phyloP scores from a whole-genome alignment of 495 filamentous ascomycete genomes.

The Choiromyces venosus region DNA sequence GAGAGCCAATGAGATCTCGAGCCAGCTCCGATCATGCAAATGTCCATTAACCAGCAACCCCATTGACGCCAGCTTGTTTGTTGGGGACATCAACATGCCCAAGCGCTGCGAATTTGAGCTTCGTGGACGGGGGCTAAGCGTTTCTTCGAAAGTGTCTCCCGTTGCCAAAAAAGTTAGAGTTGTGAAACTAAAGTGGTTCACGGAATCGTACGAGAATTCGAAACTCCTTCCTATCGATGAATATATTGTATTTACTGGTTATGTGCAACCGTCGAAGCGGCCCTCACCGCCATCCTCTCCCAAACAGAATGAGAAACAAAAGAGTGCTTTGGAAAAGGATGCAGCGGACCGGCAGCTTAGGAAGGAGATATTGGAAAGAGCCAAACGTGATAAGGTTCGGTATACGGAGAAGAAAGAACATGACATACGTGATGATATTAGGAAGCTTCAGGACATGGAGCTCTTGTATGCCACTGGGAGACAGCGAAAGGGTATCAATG shows the following conservation, averaged over 20 bases:
- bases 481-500: constrained; percentile 13
- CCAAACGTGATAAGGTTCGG: not conserved
- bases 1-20: constrained; percentile 58
- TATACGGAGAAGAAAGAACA: constrained; percentile 5
- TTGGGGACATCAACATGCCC: constrained; percentile 64
- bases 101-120: constrained; percentile 73
- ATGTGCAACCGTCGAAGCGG: constrained; percentile 21
- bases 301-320: constrained; percentile 39
- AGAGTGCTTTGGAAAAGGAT: constrained; percentile 43
- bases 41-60: constrained; percentile 66
- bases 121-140: constrained; percentile 58
- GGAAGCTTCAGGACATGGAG: not conserved
- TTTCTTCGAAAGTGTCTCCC: constrained; percentile 48
- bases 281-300: constrained; percentile 16
- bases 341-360: constrained; percentile 23
- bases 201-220: constrained; percentile 54
- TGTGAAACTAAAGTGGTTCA: constrained; percentile 70
- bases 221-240: constrained; percentile 53
- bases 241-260: constrained; percentile 58
- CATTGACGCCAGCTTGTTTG: constrained; percentile 63
- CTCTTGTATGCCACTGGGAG: not conserved
- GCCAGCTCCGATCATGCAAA: constrained; percentile 52
- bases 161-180: constrained; percentile 44
- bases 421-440: not conserved
- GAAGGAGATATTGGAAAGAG: constrained; percentile 19